These are phyloP conservation scores for Dictyostelium intermedium DNA, from an alignment of 78 protist genomes.

Conservation along the genomic window DNA sequence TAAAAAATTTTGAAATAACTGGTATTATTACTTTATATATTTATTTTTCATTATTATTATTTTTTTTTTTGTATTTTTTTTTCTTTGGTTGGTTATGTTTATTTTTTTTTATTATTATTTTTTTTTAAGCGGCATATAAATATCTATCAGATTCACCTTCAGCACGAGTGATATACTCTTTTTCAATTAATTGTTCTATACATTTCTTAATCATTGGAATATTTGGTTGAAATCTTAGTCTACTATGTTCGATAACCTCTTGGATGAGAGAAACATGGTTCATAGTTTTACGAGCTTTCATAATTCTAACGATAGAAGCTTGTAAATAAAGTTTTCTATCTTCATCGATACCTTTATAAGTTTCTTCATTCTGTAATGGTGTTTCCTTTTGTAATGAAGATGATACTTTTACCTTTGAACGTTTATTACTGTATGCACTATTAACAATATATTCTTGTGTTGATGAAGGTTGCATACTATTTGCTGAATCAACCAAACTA, in stretches of 20 bases:
- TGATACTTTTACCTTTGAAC: slow-evolving; percentile 84
- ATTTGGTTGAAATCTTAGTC: slow-evolving; percentile 80
- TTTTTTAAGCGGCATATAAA: slow-evolving; percentile 20
- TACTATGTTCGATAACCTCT: slow-evolving; percentile 86
- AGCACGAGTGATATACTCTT: slow-evolving; percentile 82
- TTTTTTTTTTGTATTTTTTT: neutral
- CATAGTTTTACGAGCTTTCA: slow-evolving; percentile 91
- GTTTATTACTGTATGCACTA: slow-evolving; percentile 52
- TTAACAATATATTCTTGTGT: slow-evolving; percentile 49
- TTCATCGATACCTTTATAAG: slow-evolving; percentile 87
- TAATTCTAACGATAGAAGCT: slow-evolving; percentile 95
- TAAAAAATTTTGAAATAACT: too few species aligned
- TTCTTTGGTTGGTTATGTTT: too few species aligned
- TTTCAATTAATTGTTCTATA: slow-evolving; percentile 90
- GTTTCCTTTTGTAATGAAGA: slow-evolving; percentile 76
- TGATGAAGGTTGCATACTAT: neutral
- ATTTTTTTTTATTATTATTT: neutral
- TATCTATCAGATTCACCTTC: slow-evolving; percentile 84
- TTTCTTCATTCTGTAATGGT: slow-evolving; percentile 67
- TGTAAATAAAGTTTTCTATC: slow-evolving; percentile 88
- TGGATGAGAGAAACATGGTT: slow-evolving; percentile 85
- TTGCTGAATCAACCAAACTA: slow-evolving; percentile 3
- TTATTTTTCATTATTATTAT: neutral
- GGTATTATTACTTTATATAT: too few species aligned
- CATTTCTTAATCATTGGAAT: slow-evolving; percentile 90